Base-by-base conservation (phyloP, 768 basidiomycete species). In the Hericium coralloides region DNA sequence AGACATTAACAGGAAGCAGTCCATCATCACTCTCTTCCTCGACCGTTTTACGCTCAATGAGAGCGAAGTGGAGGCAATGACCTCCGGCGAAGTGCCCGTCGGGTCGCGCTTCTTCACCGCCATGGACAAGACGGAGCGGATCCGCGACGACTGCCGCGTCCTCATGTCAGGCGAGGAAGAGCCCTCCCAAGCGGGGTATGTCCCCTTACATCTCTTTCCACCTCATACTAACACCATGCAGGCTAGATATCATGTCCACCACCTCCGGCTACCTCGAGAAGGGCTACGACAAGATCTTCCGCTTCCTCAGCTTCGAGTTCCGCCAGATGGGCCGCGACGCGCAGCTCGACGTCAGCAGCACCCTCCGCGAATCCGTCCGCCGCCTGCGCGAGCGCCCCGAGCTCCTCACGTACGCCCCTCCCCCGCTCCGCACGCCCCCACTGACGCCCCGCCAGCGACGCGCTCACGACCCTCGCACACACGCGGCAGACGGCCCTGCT, bases 231-330 rank as follows among this genome's bases (percentile, higher is more conserved):
- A 26, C 17, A 26, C 31, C 58, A 2, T 50, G 4, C 61, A 97
- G 95, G 3, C 71, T 91, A 48, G 95, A 98, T 65, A 92, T 98
- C 58, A 92, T 98, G 83, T 74, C 86, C 0, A 75, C 83, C 8
- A 97, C 92, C 0, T 84, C 87, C 0, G 76, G 83, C 9, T 79
- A 91, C 59, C 82, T 98, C 48, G 94, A 98, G 67, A 84, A 89
- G 61, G 95, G 86, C 2, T 95, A 90, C 70, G 84, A 90, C 58
- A 98, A 97, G 72, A 82, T 95, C 43, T 78, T 87, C 56, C 84
- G 92, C 23, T 95, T 89, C 83, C 82, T 85, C 67, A 79, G 84
- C 0, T 85, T 87, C 65, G 90, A 95, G 67, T 93, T 97, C 66
- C 79, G 89, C 10, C 81, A 84, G 60, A 81, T 88, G 60, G 87